These are phyloP conservation scores for Cryptosporidium ryanae DNA, from an alignment of 169 alveolate genomes.

Conservation along the genomic window DNA sequence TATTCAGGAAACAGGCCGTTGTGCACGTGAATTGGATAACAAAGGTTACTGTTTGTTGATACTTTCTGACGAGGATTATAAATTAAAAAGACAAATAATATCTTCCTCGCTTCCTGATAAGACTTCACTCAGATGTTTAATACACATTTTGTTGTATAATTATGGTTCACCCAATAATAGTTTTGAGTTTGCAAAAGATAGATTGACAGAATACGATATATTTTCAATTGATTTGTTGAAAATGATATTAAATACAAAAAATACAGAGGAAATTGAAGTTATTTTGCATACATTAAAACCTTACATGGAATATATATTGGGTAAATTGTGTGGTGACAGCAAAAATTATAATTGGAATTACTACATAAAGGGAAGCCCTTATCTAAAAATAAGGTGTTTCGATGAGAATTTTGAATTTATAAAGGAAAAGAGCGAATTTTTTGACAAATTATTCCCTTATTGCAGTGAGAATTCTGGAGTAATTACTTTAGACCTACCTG, in stretches of 20 bases:
- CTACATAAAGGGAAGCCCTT: slow-evolving; percentile 59
- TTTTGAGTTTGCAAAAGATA: not conserved
- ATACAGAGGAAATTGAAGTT: slow-evolving; percentile 39
- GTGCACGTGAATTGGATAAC: slow-evolving; percentile 71
- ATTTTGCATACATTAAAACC: slow-evolving; percentile 20
- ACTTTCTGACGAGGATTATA: slow-evolving; percentile 61
- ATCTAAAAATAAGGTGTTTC: slow-evolving; percentile 43
- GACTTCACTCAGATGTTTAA: slow-evolving; percentile 42
- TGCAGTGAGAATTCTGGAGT: slow-evolving; percentile 63
- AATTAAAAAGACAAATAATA: slow-evolving; percentile 34
- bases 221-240: slow-evolving; percentile 37
- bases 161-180: not conserved
- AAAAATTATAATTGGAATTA: not conserved
- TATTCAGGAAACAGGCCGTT: slow-evolving; percentile 91
- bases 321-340: not conserved
- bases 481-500: slow-evolving; percentile 33
- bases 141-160: slow-evolving; percentile 27
- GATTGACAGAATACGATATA: slow-evolving; percentile 3
- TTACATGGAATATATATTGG: slow-evolving; percentile 26
- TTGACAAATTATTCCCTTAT: not conserved
- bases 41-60: slow-evolving; percentile 26
- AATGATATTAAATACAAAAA: slow-evolving; percentile 15
- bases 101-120: slow-evolving; percentile 30
- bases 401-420: slow-evolving; percentile 16
- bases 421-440: slow-evolving; percentile 16